Conservation (phyloP, 768 basidiomycete genomes). For the Nidularia pulvinata region DNA sequence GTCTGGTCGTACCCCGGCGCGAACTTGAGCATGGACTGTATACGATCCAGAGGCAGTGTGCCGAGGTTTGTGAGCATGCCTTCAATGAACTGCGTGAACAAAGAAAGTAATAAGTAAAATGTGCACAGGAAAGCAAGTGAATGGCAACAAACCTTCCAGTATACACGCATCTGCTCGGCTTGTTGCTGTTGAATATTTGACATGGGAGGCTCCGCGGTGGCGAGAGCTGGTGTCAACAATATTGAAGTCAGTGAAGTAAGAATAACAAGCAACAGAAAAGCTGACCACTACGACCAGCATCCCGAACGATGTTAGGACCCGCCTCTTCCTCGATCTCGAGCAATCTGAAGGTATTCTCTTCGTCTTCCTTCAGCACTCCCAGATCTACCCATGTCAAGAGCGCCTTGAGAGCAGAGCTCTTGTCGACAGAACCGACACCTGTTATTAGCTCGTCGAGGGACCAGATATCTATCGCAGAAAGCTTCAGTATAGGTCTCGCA, state of each 20-base stretch:
- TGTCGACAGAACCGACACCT: slow-evolving; percentile 65
- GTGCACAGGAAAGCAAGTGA: background rate
- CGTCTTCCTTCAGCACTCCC: slow-evolving; percentile 75
- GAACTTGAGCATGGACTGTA: slow-evolving; percentile 86
- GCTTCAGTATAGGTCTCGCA: background rate
- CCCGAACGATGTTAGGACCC: slow-evolving; percentile 1
- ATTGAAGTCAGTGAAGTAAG: too few species aligned
- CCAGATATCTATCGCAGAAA: slow-evolving; percentile 57
- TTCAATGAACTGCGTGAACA: slow-evolving; percentile 67
- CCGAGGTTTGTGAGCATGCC: slow-evolving; percentile 92
- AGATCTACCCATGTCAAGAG: slow-evolving; percentile 83
- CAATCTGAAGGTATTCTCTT: slow-evolving; percentile 57
- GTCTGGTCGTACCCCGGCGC: slow-evolving; percentile 83
- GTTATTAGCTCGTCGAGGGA: slow-evolving; percentile 64
- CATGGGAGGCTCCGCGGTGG: slow-evolving; percentile 22
- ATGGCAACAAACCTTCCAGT: slow-evolving; percentile 66
- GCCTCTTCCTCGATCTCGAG: slow-evolving; percentile 61
- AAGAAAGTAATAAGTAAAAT: background rate
- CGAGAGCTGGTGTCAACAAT: too few species aligned
- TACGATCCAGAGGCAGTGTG: slow-evolving; percentile 72
- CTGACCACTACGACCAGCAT: too few species aligned
- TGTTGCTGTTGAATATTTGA: slow-evolving; percentile 70
- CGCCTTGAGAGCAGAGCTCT: slow-evolving; percentile 67
- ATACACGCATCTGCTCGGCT: slow-evolving; percentile 83
- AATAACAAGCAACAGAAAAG: too few species aligned